Base-by-base conservation (phyloP, 1,284 basidiomycete genomes). In the Puccinia hordei region DNA sequence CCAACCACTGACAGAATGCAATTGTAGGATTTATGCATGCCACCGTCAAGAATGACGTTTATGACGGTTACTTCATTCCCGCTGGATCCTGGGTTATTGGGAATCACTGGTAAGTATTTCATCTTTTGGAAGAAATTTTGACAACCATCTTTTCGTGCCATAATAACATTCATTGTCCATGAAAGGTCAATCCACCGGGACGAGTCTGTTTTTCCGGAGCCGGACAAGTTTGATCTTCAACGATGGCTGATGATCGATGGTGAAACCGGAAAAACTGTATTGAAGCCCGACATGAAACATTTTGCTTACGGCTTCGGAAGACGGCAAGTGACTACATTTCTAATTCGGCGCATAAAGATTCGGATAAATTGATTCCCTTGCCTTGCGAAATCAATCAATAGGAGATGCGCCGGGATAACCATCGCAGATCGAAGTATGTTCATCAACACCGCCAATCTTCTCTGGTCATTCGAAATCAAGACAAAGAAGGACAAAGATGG, bases 331-430 rank as follows among this genome's bases (percentile, higher is more conserved):
- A 33, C 61, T 22, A n/a, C 59, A 38, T 1, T 38, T 15, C 33
- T 27, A 79, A 19, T 3, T 30, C 24, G 51, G 38, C 38, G 15
- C 24, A 55, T n/a, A 51, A 6, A 24, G 35, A 24, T 65, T 2
- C 30, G 9, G 15, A 35, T 2, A 24, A 30, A 61, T 13, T 12
- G n/a, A 57, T 19, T 30, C 17, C 33, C n/a, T 49, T 49, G 22
- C 10, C 55, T 27, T 24, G 41, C 59, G 91, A 41, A 87, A 87
- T 1, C 88, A 88, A 55, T 90, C 91, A 82, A 89, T 90, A 0
- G 86, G 84, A 0, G 86, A 88, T 27, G 91, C 89, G 83, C 88
- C 89, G 0, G 88, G 91, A 72, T 87, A 90, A 35, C 91, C 90
- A 90, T 80, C 91, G 8, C 87, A 35, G 74, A 82, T 44, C 27